Percentiles rank a stretch among this genome's conserved stretches.
Evolutionary conservation across 768 basidiomycete species (phyloP).

Genomic region (Omphalotus guepiniiformis): DNA sequence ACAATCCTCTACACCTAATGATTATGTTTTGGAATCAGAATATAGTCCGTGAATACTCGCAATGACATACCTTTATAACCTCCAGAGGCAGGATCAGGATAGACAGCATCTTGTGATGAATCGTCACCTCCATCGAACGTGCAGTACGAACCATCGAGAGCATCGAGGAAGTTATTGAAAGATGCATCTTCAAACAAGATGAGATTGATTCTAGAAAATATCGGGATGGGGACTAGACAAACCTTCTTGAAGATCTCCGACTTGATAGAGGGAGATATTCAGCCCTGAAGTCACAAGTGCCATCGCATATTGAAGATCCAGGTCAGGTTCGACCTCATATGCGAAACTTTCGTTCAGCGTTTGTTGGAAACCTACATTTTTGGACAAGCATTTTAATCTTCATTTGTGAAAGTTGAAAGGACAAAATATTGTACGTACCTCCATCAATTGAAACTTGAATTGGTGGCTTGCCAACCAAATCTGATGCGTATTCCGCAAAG

Average conservation of each 20-base stretch:
- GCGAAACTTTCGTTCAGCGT: slow-evolving; percentile 21
- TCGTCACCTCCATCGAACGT: slow-evolving; percentile 44
- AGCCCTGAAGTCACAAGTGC: slow-evolving; percentile 34
- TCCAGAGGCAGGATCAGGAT: slow-evolving; percentile 35
- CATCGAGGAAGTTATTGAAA: slow-evolving; percentile 43
- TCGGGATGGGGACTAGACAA: neutral
- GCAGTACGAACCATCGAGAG: slow-evolving; percentile 39
- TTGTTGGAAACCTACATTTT: slow-evolving; percentile 23
- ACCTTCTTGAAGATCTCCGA: slow-evolving; percentile 34
- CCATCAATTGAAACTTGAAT: slow-evolving; percentile 30
- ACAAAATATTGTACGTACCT: slow-evolving; percentile 16
- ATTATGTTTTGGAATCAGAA: too few species aligned
- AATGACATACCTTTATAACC: slow-evolving; percentile 31
- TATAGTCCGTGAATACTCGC: too few species aligned
- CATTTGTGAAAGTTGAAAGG: neutral
- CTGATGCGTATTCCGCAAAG: slow-evolving; percentile 7
- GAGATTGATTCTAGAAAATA: neutral
- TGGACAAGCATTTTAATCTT: neutral
- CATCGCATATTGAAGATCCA: slow-evolving; percentile 48
- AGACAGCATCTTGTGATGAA: slow-evolving; percentile 31
- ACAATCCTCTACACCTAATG: slow-evolving; percentile 30
- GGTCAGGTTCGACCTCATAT: slow-evolving; percentile 39
- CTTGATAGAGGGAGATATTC: slow-evolving; percentile 31
- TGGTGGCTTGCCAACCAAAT: slow-evolving; percentile 28
- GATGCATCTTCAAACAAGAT: slow-evolving; percentile 34